Evolutionary conservation across 2,329 filamentous ascomycete species (phyloP), one percentile per base, ranked within the genome.

Genomic region (Immersiporthe knoxdaviesiana): DNA sequence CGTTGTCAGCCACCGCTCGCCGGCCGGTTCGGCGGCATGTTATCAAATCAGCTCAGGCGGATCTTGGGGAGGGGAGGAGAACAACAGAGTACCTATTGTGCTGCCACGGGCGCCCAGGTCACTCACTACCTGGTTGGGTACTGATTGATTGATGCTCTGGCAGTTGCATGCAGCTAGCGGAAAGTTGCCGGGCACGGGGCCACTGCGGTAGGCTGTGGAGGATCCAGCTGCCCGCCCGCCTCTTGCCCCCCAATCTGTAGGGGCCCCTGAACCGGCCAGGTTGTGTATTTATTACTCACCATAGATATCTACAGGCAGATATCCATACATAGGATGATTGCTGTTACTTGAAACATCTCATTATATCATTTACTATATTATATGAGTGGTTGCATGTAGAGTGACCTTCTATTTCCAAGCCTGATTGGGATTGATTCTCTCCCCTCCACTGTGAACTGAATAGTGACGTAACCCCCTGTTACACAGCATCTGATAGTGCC

Each of bases 101-200:
- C 58, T 50, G 35, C 52, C 12, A 56, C 14, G 24, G 24, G 52
- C 18, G 24, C 52, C 52, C 24, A 56, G 27, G 10, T 24, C n/a
- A 35, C 4, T 35, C 35, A 37, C 24, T 56, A 30, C 10, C 65
- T 18, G 44, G 24, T 32, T 60, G 47, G 64, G 35, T 4, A 35
- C 8, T 35, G 35, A 61, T 30, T 35, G 59, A 50, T 35, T 32
- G 59, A 50, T 54, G 35, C 16, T 47, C 56, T 32, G 30, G 56
- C 27, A 54, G 30, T 59, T 59, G 54, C 65, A 61, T 50, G 65
- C 41, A 39, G 65, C 56, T 66, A 66, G 65, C 65, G 63, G 58
- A 66, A 52, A 56, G 60, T 65, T 66, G 69, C 63, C 69, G 69
- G 44, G 68, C 69, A 70, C 62, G 67, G 67, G 64, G 44, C 69